These are phyloP conservation scores for Auricularia auricula-judae DNA, from an alignment of 768 basidiomycete species.

Conservation along the genomic window DNA sequence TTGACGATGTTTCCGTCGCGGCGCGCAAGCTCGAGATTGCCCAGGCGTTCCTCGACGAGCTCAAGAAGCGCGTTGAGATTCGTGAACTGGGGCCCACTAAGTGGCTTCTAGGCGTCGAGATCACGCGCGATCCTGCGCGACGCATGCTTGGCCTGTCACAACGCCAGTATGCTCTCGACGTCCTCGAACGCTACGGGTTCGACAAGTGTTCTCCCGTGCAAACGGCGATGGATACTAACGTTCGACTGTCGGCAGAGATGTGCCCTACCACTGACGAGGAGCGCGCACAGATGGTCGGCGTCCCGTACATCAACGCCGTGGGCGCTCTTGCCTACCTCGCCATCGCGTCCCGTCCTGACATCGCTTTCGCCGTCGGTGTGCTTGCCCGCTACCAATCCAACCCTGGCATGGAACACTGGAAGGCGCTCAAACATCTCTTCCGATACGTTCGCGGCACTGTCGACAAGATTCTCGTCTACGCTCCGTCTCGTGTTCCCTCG, in stretches of 20 bases:
- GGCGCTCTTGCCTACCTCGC: constrained; percentile 17
- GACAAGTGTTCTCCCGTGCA: neutral
- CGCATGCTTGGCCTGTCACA: constrained; percentile 5
- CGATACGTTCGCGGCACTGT: neutral
- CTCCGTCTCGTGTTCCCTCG: neutral
- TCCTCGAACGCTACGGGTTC: constrained; percentile 5
- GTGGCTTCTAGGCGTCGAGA: constrained; percentile 7
- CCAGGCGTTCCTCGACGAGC: neutral
- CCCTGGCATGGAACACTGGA: neutral
- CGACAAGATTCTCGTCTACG: neutral
- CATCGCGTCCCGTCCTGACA: constrained; percentile 26
- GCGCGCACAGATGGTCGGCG: constrained; percentile 10
- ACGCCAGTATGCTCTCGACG: constrained; percentile 5
- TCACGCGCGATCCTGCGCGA: constrained; percentile 1
- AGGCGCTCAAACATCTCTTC: neutral
- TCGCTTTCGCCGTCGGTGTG: constrained; percentile 23
- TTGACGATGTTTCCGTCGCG: neutral
- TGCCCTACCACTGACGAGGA: constrained; percentile 5
- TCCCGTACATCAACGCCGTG: constrained; percentile 19
- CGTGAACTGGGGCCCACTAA: constrained; percentile 1
- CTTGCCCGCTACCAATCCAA: neutral
- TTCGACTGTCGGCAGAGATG: neutral
- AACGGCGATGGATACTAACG: constrained; percentile 6
- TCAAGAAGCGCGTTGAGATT: neutral
- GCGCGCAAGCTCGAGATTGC: neutral